phyloP scores from a whole-genome alignment of 2,329 filamentous ascomycete species.

The Cladosporium sp. region DNA sequence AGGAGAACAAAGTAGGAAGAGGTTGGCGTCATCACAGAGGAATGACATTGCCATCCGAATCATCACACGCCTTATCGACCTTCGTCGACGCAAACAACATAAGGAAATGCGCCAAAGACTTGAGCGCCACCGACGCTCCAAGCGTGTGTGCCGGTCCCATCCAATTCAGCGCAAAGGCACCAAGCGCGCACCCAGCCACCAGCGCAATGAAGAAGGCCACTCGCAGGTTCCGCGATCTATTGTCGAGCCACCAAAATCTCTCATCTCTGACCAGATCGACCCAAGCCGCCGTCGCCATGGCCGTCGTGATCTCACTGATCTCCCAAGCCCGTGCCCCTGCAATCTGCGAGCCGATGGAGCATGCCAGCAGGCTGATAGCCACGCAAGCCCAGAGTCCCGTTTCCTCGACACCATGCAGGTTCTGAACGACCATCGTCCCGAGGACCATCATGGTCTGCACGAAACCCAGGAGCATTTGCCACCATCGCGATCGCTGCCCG shows the following conservation, averaged over 20 bases:
- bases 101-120: neutral
- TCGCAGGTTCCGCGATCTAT: slow-evolving; percentile 49
- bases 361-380: slow-evolving; percentile 50
- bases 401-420: neutral
- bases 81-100: neutral
- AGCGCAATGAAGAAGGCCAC: slow-evolving; percentile 48
- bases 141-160: neutral
- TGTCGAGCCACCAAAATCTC: slow-evolving; percentile 43
- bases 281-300: slow-evolving; percentile 62
- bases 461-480: slow-evolving; percentile 53
- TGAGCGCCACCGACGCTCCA: neutral
- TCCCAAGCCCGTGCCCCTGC: slow-evolving; percentile 52
- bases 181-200: slow-evolving; percentile 39
- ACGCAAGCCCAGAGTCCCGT: neutral
- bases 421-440: slow-evolving; percentile 37
- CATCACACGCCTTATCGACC: neutral
- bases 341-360: slow-evolving; percentile 56
- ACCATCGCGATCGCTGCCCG: slow-evolving; percentile 44
- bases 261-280: slow-evolving; percentile 57
- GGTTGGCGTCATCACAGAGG: neutral
- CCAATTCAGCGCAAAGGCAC: neutral
- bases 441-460: slow-evolving; percentile 55
- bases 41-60: neutral
- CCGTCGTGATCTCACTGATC: slow-evolving; percentile 60
- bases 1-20: no score